Conservation (phyloP, 2,329 filamentous ascomycete species). For the Aspergillus ibericus region DNA sequence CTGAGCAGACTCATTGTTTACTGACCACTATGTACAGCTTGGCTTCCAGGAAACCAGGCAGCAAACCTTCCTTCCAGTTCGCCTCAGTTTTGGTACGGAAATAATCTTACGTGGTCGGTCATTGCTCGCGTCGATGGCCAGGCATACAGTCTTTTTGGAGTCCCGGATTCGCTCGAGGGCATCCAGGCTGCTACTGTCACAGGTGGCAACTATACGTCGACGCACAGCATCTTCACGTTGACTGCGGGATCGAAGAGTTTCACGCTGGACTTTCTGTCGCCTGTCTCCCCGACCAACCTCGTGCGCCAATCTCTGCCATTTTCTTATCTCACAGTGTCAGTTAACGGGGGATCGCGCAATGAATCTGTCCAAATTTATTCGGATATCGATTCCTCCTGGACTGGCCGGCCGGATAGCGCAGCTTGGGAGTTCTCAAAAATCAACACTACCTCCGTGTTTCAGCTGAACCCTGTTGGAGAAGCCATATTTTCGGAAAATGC, state of each 20-base stretch:
- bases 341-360: conserved; percentile 16
- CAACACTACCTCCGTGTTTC: conserved; percentile 30
- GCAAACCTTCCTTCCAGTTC: conserved; percentile 32
- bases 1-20: not conserved
- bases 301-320: conserved; percentile 44
- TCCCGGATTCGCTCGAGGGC: conserved; percentile 24
- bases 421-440: conserved; percentile 23
- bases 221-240: conserved; percentile 39
- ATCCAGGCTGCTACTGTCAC: conserved; percentile 31
- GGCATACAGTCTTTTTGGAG: conserved; percentile 42
- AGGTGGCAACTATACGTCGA: conserved; percentile 37
- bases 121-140: conserved; percentile 40
- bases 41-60: conserved; percentile 40
- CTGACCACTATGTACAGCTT: conserved; percentile 24
- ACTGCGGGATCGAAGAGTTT: conserved; percentile 35
- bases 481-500: conserved; percentile 32
- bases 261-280: conserved; percentile 44
- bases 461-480: conserved; percentile 27
- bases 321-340: conserved; percentile 42
- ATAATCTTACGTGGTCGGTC: conserved; percentile 40
- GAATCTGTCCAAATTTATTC: conserved; percentile 40
- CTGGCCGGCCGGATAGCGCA: conserved; percentile 31
- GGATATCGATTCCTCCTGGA: conserved; percentile 44
- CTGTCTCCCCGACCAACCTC: conserved; percentile 40
- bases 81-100: conserved; percentile 43